phyloP scores from a whole-genome alignment of 441 rosid species.

The Aleurites moluccanus region DNA sequence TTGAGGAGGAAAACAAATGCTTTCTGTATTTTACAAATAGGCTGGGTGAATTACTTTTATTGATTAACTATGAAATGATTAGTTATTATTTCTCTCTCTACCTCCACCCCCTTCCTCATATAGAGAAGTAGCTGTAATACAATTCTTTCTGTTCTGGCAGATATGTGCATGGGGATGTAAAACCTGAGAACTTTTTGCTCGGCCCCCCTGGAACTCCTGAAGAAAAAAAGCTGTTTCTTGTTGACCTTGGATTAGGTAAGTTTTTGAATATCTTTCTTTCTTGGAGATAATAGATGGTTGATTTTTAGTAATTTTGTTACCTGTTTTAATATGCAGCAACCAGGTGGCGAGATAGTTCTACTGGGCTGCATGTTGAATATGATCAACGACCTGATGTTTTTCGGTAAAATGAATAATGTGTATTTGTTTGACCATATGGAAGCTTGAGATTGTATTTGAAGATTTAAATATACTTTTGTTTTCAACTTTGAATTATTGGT shows the following conservation, averaged over 20 bases:
- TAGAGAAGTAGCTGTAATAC: background rate
- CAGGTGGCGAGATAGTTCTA: slow-evolving; percentile 77
- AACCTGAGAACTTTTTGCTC: slow-evolving; percentile 94
- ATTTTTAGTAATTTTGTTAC: slow-evolving; percentile 12
- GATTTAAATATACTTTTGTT: background rate
- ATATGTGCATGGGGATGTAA: slow-evolving; percentile 96
- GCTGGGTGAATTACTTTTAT: background rate
- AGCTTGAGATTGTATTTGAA: slow-evolving; percentile 6
- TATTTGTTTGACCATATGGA: background rate
- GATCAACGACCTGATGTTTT: slow-evolving; percentile 98
- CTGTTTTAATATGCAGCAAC: slow-evolving; percentile 51
- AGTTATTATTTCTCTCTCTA: background rate
- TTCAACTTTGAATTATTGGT: slow-evolving; percentile 5
- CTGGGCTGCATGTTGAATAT: slow-evolving; percentile 89
- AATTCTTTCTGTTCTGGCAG: slow-evolving; percentile 38
- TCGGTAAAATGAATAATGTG: slow-evolving; percentile 45
- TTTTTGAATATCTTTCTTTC: background rate
- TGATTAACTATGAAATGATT: background rate
- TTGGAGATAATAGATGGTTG: slow-evolving; percentile 3
- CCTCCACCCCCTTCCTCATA: background rate
- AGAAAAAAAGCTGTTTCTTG: slow-evolving; percentile 80
- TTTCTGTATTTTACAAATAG: background rate
- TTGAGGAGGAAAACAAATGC: background rate
- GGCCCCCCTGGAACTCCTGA: slow-evolving; percentile 82
- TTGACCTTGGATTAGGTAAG: slow-evolving; percentile 91